Percentiles rank a stretch among this genome's conserved stretches.
Conservation (phyloP, 805 yeast species). For the Candida berthetii region DNA sequence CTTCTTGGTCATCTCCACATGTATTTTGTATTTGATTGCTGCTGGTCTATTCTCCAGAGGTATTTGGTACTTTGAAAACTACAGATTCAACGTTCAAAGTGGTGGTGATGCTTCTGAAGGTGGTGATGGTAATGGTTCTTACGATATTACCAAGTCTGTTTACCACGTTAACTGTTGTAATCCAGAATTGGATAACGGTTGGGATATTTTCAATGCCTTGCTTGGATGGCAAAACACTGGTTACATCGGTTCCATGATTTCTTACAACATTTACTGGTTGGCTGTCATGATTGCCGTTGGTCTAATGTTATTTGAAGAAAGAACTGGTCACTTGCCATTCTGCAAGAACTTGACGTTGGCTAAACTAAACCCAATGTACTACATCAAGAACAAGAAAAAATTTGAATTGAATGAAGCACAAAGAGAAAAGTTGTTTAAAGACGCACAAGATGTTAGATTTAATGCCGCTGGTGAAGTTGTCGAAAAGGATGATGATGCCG, state of each 20-base stretch:
- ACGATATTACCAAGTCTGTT: conserved; percentile 70
- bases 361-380: conserved; percentile 66
- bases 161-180: conserved; percentile 99
- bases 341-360: conserved; percentile 39
- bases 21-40: conserved; percentile 81
- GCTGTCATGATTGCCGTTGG: conserved; percentile 45
- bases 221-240: conserved; percentile 98
- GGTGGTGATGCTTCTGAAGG: conserved; percentile 95
- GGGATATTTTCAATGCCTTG: conserved; percentile 94
- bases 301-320: conserved; percentile 80
- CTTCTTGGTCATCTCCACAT: conserved; percentile 82
- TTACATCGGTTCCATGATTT: conserved; percentile 83
- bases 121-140: conserved; percentile 95
- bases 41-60: conserved; percentile 94
- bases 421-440: conserved; percentile 42
- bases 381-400: conserved; percentile 64
- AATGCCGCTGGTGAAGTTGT: conserved; percentile 53
- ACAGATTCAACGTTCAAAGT: conserved; percentile 53
- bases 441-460: conserved; percentile 32
- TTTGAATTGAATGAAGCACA: conserved; percentile 46
- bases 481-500: too few relatives aligned
- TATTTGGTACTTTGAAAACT: conserved; percentile 80
- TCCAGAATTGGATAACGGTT: conserved; percentile 86
- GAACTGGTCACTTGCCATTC: conserved; percentile 74
- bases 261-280: conserved; percentile 89